Conservation (phyloP, 2,329 filamentous ascomycete genomes). For the Fusarium hostae region DNA sequence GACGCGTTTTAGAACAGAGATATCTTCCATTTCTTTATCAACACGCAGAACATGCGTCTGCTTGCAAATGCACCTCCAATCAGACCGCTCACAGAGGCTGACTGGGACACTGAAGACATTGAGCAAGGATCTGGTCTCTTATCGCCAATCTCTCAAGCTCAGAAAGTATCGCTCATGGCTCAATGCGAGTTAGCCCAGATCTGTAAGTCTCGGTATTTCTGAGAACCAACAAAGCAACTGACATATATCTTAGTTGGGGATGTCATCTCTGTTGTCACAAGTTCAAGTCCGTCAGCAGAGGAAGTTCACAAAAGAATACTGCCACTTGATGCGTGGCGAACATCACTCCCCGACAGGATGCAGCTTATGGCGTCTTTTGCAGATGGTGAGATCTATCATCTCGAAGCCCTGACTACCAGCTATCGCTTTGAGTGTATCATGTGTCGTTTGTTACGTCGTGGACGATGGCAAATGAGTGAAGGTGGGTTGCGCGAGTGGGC, state of each 20-base stretch:
- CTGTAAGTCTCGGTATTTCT: not conserved
- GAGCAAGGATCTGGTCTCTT: not conserved
- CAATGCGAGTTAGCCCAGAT: conserved; percentile 25
- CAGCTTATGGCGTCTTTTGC: fast-evolving
- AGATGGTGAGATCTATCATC: not conserved
- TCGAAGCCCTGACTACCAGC: conserved; percentile 8
- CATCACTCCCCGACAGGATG: not conserved
- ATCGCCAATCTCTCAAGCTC: not conserved
- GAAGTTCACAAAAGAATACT: not conserved
- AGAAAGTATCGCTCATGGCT: conserved; percentile 11
- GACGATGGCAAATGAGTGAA: not conserved
- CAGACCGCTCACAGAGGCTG: not conserved
- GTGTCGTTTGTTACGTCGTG: conserved; percentile 20
- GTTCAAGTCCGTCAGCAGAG: not conserved
- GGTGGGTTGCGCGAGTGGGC: conserved; percentile 10
- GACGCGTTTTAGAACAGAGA: not conserved
- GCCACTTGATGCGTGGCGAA: not conserved
- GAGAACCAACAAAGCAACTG: fast-evolving
- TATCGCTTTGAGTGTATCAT: conserved; percentile 33
- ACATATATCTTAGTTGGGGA: not conserved
- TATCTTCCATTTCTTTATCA: conserved; percentile 24
- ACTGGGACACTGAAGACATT: conserved; percentile 26
- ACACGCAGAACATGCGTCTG: conserved; percentile 2
- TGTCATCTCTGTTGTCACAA: not conserved
- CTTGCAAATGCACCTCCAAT: not conserved